Base-by-base conservation (phyloP, 768 basidiomycete species). In the Rhodotorula kratochvilovae region DNA sequence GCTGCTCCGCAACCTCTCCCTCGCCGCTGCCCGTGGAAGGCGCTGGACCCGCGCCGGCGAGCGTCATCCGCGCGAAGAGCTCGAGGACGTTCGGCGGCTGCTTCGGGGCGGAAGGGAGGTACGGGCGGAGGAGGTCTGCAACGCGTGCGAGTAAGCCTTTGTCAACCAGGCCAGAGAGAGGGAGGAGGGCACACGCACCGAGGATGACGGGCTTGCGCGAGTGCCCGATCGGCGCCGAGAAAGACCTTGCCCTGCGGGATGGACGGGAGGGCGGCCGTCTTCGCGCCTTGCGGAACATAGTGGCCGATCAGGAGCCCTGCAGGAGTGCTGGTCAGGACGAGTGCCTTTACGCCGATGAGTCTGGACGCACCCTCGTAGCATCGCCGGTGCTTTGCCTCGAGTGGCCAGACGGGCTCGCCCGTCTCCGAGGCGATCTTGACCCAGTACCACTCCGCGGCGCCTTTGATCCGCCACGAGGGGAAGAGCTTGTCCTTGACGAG, bases 301-400 rank as follows among this genome's bases (percentile, higher is more conserved):
- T 63, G 67, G n/a, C 68, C 72, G 0, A 73, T 17, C 1, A 73
- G 57, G 21, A 70, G 45, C 6, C 72, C 72, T 73, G 35, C 16
- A 1, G 2, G 17, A 3, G 16, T 27, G 21, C 5, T 21, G 23
- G 23, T 48, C 21, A 48, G 46, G 6, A 27, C 46, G 7, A 8
- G 2, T 11, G 1, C 3, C 23, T 25, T 11, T 0, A 8, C 31
- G 19, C 3, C 13, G 17, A 15, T 51, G 42, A 27, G 39, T n/a
- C n/a, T n/a, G n/a, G 0, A 27, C 67, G 25, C 48, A 73, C 72
- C 68, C 33, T 74, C 73, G 62, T 74, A 74, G 42, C 68, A 70
- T 0, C 73, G 56, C 0, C 73, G 57, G 27, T 69, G 65, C 5
- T 29, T 36, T 16, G 68, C 60, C 0, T 67, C 68, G 39, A 74